These are phyloP conservation scores for Lecanoromycetidae sp. DNA, from an alignment of 2,329 filamentous ascomycete species.

Conservation along the genomic window DNA sequence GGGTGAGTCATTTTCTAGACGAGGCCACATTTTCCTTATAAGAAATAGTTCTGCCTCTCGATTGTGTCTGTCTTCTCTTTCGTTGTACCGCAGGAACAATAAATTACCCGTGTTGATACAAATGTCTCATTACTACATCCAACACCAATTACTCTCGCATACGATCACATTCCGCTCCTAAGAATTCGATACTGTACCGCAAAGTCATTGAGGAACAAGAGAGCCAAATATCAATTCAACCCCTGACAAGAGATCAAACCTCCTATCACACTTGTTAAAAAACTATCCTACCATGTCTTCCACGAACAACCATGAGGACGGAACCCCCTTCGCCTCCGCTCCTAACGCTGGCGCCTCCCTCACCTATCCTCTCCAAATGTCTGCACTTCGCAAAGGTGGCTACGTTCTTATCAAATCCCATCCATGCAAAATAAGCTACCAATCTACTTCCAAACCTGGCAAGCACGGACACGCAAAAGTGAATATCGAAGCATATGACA, in stretches of 20 bases:
- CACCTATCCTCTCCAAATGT: background rate
- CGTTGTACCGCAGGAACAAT: background rate
- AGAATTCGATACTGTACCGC: background rate
- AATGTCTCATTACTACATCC: background rate
- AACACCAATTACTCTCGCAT: background rate
- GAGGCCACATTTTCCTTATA: no score
- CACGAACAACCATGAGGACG: background rate
- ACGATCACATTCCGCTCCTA: background rate
- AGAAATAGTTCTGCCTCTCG: background rate
- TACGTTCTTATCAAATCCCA: background rate
- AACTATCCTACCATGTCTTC: background rate
- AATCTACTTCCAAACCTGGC: background rate
- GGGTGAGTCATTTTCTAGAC: background rate
- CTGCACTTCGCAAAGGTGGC: background rate
- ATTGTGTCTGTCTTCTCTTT: background rate
- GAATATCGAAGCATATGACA: background rate
- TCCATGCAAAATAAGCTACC: background rate
- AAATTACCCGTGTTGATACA: no score
- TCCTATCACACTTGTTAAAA: no score
- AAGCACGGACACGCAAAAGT: conserved; percentile 8
- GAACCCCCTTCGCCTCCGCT: background rate
- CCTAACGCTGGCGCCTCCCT: background rate
- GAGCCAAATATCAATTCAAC: background rate
- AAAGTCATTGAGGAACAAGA: background rate
- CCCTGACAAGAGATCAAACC: no score